Base-by-base conservation (phyloP, 2,329 filamentous ascomycete genomes). In the Scopulariopsis brevicaulis region DNA sequence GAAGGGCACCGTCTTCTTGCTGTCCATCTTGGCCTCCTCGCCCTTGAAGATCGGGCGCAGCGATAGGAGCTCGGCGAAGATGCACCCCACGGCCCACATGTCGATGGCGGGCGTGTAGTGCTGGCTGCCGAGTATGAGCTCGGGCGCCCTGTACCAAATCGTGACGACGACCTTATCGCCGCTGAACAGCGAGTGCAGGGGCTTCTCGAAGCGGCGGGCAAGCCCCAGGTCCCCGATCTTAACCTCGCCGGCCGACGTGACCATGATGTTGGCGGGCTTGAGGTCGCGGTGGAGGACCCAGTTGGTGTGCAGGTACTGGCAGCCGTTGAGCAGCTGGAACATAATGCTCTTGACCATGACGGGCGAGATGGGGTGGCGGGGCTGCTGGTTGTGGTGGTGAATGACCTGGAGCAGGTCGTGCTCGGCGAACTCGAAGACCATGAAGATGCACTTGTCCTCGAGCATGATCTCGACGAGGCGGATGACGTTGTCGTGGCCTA, bases 121-220 rank as follows among this genome's bases (percentile, higher is more conserved):
- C n/a, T 89, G 83, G 55, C 87, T 90, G 2, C 94, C 94, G 3
- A 99, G 83, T 1, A 99, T 82, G 4, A 99, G 79, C 71, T 99
- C 94, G 0, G 94, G 94, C 0, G 94, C 94, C 24, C 94, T 89
- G 67, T 99, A 99, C 94, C 94, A 99, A 62, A 99, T 99, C 0
- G 94, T 99, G 15, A 99, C 94, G 56, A 99, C 94, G 2, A 99
- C 94, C 70, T 99, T 99, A 65, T 99, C 94, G 56, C 94, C 94
- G 20, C 84, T 89, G 71, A 94, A 99, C 1, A 99, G 81, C 0
- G 89, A 90, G 66, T 96, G 90, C 1, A 97, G 76, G 0, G 94
- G 94, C 68, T 97, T 96, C 74, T 94, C 87, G 72, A 97, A 97
- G 1, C 96, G 79, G 20, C 94, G 85, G 8, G 94, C 94, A 1